Percentiles rank a stretch among this genome's conserved stretches.
phyloP scores from a whole-genome alignment of 2,329 filamentous ascomycete species.

The Chaetothyriales sp. region DNA sequence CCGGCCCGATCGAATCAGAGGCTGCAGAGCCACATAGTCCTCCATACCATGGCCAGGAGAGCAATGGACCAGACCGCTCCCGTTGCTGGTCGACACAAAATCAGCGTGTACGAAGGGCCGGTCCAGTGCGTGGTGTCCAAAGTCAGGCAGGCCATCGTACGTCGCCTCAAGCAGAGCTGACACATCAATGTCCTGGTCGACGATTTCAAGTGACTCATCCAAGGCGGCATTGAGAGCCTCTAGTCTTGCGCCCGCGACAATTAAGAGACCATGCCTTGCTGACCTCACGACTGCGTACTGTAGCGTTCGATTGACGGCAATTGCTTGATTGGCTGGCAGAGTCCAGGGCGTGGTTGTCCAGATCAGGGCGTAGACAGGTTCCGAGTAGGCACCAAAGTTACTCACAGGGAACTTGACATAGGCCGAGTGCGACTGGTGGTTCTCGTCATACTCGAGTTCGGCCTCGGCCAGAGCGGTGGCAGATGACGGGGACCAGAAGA shows the following conservation, averaged over 20 bases:
- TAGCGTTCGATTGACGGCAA: constrained; percentile 63
- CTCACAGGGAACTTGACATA: constrained; percentile 55
- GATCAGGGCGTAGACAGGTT: constrained; percentile 60
- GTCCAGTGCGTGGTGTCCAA: constrained; percentile 44
- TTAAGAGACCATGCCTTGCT: constrained; percentile 41
- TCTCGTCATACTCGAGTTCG: constrained; percentile 49
- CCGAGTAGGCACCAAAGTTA: constrained; percentile 29
- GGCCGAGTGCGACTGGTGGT: constrained; percentile 44
- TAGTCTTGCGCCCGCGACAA: constrained; percentile 59
- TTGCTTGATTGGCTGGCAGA: constrained; percentile 76
- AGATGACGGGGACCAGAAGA: constrained; percentile 53
- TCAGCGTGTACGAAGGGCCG: constrained; percentile 68
- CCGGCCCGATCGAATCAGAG: constrained; percentile 8
- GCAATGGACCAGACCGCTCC: constrained; percentile 84
- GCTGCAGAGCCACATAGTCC: constrained; percentile 62
- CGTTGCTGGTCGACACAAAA: constrained; percentile 81
- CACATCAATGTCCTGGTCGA: constrained; percentile 42
- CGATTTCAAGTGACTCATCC: constrained; percentile 26
- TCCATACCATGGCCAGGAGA: constrained; percentile 95
- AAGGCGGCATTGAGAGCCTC: constrained; percentile 40
- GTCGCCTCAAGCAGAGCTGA: constrained; percentile 46
- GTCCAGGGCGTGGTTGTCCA: constrained; percentile 99
- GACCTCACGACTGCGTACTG: constrained; percentile 54
- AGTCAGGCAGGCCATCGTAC: constrained; percentile 50
- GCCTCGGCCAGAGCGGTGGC: constrained; percentile 49